A percentile compares a stretch with the other conserved stretches of the same genome.
phyloP scores from a whole-genome alignment of 306 rosid species.

The Trichosanthes truncata region DNA sequence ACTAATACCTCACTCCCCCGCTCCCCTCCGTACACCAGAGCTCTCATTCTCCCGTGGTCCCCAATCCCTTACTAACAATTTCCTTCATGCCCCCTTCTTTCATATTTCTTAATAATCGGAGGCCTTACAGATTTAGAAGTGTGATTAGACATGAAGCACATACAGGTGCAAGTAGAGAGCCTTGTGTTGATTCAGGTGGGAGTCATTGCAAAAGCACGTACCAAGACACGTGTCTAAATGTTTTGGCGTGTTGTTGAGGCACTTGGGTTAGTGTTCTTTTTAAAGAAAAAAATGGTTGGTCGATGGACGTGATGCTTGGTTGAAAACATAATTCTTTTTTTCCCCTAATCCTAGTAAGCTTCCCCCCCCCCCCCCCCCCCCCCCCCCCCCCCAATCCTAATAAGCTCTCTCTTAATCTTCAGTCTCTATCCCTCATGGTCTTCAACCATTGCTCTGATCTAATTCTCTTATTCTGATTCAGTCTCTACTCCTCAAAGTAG shows the following conservation, averaged over 20 bases:
- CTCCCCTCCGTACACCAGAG: too few relatives aligned
- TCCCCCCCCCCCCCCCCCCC: too few relatives aligned
- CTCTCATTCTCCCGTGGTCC: too few relatives aligned
- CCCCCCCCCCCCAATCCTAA: neutral
- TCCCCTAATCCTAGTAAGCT: neutral
- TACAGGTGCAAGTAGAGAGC: neutral
- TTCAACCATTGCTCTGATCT: neutral
- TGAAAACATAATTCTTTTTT: neutral
- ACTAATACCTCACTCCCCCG: too few relatives aligned
- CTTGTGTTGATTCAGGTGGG: neutral
- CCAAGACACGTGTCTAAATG: neutral
- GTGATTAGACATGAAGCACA: neutral
- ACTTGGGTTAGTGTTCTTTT: neutral
- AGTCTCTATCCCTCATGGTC: neutral
- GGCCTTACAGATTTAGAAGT: neutral
- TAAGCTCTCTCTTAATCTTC: neutral
- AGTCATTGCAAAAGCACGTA: neutral
- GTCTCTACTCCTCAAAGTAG: neutral
- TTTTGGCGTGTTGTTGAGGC: neutral
- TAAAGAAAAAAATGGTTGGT: neutral
- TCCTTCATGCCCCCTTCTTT: too few relatives aligned
- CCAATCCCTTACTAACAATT: too few relatives aligned
- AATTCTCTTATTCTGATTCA: neutral
- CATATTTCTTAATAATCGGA: too few relatives aligned
- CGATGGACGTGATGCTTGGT: neutral